Conservation (phyloP, 345 rosid genomes). For the Psidium guajava region DNA sequence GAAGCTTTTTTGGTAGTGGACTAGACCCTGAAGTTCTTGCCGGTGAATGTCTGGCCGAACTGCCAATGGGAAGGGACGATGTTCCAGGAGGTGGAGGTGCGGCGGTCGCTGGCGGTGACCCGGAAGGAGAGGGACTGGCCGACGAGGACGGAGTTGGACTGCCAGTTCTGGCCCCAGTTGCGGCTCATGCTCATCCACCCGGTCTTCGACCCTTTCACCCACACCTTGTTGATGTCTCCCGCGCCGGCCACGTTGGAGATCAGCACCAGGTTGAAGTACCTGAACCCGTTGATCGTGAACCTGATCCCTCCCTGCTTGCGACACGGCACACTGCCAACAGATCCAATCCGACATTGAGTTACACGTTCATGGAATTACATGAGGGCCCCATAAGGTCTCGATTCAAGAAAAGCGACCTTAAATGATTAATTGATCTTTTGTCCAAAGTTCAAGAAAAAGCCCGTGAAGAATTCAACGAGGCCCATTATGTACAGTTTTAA, state of each 20-base stretch:
- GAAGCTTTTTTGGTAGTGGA: neutral
- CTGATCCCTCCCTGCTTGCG: conserved; percentile 53
- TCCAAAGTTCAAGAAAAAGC: neutral
- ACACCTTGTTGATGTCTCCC: conserved; percentile 42
- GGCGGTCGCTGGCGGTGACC: conserved; percentile 37
- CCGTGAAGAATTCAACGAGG: neutral
- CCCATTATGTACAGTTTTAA: neutral
- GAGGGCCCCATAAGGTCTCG: no score
- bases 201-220: conserved; percentile 42
- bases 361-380: neutral
- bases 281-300: conserved; percentile 59
- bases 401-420: no score
- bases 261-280: conserved; percentile 61
- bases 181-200: conserved; percentile 56
- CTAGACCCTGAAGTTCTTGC: conserved; percentile 46
- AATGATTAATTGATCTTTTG: neutral
- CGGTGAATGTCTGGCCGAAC: conserved; percentile 48
- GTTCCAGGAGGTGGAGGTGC: conserved; percentile 38
- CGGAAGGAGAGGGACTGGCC: conserved; percentile 49
- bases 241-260: conserved; percentile 64
- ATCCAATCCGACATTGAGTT: neutral
- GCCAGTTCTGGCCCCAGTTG: conserved; percentile 84
- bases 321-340: conserved; percentile 36
- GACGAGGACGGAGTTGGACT: conserved; percentile 39
- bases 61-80: conserved; percentile 38